phyloP scores from a whole-genome alignment of 768 basidiomycete species.

The Cyclocybe aegerita region DNA sequence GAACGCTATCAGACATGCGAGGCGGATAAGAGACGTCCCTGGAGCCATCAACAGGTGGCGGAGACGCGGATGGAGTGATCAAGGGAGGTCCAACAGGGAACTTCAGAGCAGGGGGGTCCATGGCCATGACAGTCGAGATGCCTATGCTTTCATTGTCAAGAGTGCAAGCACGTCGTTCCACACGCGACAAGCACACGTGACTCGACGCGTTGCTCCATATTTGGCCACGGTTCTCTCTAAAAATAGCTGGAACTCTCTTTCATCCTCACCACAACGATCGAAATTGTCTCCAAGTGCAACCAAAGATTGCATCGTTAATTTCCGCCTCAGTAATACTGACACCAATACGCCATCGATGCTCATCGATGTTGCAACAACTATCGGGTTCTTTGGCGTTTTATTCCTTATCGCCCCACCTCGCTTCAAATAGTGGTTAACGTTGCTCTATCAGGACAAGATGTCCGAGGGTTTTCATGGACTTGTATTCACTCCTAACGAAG shows the following conservation, averaged over 20 bases:
- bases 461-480: too few species aligned
- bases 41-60: slow-evolving; percentile 30
- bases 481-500: too few species aligned
- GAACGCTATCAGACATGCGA: slow-evolving; percentile 27
- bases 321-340: too few species aligned
- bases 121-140: background rate
- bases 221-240: background rate
- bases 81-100: slow-evolving; percentile 26
- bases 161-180: background rate
- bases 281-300: too few species aligned
- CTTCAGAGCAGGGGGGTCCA: slow-evolving; percentile 15
- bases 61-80: slow-evolving; percentile 55
- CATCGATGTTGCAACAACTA: too few species aligned
- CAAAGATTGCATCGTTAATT: too few species aligned
- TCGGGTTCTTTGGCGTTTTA: too few species aligned
- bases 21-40: background rate
- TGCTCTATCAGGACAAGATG: too few species aligned
- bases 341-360: too few species aligned
- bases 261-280: background rate
- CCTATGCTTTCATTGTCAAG: too few species aligned
- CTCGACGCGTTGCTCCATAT: background rate
- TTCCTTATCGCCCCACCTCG: too few species aligned
- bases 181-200: slow-evolving; percentile 8
- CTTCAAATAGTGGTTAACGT: too few species aligned
- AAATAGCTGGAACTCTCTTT: background rate